Percentiles rank a stretch among this genome's conserved stretches.
Conservation (phyloP, 1,284 basidiomycete species). For the Sporisorium sorghi region DNA sequence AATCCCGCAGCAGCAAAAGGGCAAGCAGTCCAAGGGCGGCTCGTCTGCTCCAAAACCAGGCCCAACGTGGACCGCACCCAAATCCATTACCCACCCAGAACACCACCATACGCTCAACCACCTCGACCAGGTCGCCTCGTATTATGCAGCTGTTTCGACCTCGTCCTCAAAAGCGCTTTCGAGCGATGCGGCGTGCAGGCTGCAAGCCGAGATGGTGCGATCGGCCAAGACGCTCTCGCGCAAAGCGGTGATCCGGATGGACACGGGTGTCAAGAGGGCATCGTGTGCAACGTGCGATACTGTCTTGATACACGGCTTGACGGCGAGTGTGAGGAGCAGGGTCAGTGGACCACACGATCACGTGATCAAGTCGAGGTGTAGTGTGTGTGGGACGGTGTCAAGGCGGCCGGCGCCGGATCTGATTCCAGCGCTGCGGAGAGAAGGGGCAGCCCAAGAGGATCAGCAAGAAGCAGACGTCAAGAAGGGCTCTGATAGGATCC, state of each 20-base stretch:
- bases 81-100: constrained; percentile 39
- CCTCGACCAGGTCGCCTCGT: constrained; percentile 37
- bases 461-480: too few species aligned
- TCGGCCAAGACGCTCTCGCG: constrained; percentile 25
- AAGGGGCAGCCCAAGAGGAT: not conserved
- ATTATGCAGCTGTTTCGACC: constrained; percentile 23
- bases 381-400: constrained; percentile 14
- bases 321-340: constrained; percentile 17
- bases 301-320: constrained; percentile 30
- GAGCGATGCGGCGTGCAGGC: constrained; percentile 12
- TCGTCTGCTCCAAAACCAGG: not conserved
- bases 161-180: not conserved
- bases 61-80: constrained; percentile 26
- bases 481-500: too few species aligned
- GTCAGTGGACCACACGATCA: constrained; percentile 40
- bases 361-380: constrained; percentile 27
- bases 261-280: constrained; percentile 26
- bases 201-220: constrained; percentile 27
- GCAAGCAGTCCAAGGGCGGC: constrained; percentile 18
- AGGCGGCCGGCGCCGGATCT: constrained; percentile 38
- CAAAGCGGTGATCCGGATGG: constrained; percentile 45
- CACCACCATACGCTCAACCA: constrained; percentile 51
- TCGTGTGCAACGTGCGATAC: constrained; percentile 26
- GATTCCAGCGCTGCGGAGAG: constrained; percentile 1
- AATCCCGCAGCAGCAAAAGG: constrained; percentile 9